Evolutionary conservation across 129 eudicot genomes (phyloP).

Genomic region (Pseudognaphalium luteoalbum): DNA sequence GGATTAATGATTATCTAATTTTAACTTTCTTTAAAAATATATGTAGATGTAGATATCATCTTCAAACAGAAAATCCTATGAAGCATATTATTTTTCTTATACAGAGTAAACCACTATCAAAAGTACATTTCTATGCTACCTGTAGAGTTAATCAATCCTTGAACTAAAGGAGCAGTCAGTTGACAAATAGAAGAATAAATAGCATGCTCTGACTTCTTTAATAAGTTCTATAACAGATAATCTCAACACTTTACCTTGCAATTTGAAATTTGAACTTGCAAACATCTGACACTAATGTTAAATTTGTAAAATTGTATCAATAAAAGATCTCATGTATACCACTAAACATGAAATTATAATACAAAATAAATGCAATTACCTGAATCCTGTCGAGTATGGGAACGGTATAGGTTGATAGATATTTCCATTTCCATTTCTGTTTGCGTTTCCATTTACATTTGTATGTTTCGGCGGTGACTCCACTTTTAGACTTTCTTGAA

Average conservation of each 20-base stretch:
- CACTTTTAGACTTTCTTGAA: conserved; percentile 76
- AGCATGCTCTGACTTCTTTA: not conserved
- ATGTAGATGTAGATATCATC: not conserved
- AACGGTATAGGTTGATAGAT: conserved; percentile 67
- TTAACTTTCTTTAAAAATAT: too few relatives aligned
- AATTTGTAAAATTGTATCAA: not conserved
- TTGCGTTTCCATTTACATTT: conserved; percentile 21
- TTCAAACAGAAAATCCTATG: not conserved
- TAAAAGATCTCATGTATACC: not conserved
- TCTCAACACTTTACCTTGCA: not conserved
- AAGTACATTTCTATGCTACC: not conserved
- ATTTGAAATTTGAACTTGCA: not conserved
- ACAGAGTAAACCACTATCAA: not conserved
- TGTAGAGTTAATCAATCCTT: too few relatives aligned
- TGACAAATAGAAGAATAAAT: too few relatives aligned
- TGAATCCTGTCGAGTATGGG: conserved; percentile 73
- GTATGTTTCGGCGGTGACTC: conserved; percentile 60
- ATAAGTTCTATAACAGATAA: too few relatives aligned
- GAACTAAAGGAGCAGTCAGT: too few relatives aligned
- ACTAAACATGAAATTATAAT: not conserved
- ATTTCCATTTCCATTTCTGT: conserved; percentile 44
- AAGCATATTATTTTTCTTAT: not conserved
- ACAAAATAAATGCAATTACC: conserved; percentile 41
- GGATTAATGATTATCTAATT: too few relatives aligned
- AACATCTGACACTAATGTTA: not conserved